Evolutionary conservation across 495 filamentous ascomycete species (phyloP).

Genomic region (Hyphodiscus hymeniophilus): DNA sequence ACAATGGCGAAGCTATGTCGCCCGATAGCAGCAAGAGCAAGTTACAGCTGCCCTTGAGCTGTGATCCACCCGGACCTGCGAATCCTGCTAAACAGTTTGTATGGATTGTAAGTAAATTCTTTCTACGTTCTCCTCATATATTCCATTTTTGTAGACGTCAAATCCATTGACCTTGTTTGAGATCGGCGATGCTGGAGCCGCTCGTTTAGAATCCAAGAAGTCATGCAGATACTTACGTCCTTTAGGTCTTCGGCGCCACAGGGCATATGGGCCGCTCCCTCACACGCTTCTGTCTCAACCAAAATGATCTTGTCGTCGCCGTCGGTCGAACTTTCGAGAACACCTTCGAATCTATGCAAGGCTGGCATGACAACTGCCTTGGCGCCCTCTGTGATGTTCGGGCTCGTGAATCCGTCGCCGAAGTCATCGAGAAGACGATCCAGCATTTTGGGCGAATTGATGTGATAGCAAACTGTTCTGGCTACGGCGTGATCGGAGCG

Average conservation of each 20-base stretch:
- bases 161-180: neutral
- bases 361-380: conserved; percentile 60
- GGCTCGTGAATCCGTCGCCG: conserved; percentile 64
- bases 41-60: conserved; percentile 61
- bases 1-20: conserved; percentile 7
- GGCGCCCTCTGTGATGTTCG: conserved; percentile 86
- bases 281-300: conserved; percentile 67
- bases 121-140: neutral
- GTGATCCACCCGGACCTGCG: conserved; percentile 67
- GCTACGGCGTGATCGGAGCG: conserved; percentile 88
- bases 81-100: conserved; percentile 66
- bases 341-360: conserved; percentile 59
- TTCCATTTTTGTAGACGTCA: conserved; percentile 6
- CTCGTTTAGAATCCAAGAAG: no score
- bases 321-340: conserved; percentile 83
- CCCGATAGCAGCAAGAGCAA: conserved; percentile 21
- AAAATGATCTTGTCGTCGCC: conserved; percentile 80
- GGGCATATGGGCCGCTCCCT: conserved; percentile 93
- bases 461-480: conserved; percentile 84
- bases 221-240: conserved; percentile 3
- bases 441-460: conserved; percentile 74
- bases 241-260: conserved; percentile 83
- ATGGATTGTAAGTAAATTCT: conserved; percentile 59
- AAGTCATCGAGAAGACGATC: conserved; percentile 60
- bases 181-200: no score